Base-by-base conservation (phyloP, 805 yeast genomes). In the Metschnikowia aberdeeniae region DNA sequence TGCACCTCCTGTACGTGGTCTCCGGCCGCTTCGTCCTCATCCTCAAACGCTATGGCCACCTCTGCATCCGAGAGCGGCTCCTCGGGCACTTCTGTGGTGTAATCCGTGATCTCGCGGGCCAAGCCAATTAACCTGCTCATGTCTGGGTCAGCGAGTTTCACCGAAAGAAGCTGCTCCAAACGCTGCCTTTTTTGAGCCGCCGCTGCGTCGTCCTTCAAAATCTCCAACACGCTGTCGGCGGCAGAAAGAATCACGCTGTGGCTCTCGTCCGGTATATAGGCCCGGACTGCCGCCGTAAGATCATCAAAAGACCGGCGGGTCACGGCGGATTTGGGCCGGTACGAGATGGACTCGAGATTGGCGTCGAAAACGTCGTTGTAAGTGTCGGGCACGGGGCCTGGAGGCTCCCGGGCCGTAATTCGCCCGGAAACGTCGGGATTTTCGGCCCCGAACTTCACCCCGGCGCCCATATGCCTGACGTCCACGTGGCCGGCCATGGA, bases 191-290 rank as follows among this genome's bases (percentile, higher is more conserved):
- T 77, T 6, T 64, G 66, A 3, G 55, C 51, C 14, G 77, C 81
- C 1, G 71, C 62, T 1, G 63, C 45, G 1, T 62, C 67, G 1
- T 72, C 69, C 53, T 77, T 81, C 47, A 85, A 55, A 1, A 75
- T 63, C 50, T 77, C 84, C 33, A 87, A 54, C 0, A 82, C 58
- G 3, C 82, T 68, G 59, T 86, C 93, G 2, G 88, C 79, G 4
- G 89, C 86, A 3, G 93, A 83, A 17, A 81, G 60, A 2, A 89
- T 73, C 1, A 81, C 77, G 35, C 81, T 86, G 45, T 85, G 89
- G 7, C 90, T 79, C n/a, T 86, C 78, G 60, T 89, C 97, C 40
- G 71, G 72, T 10, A 83, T 85, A 33, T 86, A 63, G 13, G 72
- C 67, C 2, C 66, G 60, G 4, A 86, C 77, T 80, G 86, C 80